Percentiles rank a stretch among this genome's conserved stretches.
Conservation (phyloP, 257 asterid species). For the Verbascum thapsus region DNA sequence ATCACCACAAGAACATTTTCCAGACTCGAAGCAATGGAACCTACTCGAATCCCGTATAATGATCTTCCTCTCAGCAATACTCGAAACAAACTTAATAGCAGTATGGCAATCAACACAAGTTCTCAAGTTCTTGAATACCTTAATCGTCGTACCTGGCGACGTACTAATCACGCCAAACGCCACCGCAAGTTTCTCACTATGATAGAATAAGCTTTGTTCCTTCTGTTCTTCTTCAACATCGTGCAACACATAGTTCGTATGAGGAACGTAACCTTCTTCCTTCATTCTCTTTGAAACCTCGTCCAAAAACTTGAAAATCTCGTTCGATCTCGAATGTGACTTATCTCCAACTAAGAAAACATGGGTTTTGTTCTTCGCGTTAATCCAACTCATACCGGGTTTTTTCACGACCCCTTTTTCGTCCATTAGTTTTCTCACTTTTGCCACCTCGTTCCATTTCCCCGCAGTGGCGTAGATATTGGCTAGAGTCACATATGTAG, state of each 20-base stretch:
- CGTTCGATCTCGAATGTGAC: constrained; percentile 47
- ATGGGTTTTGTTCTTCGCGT: constrained; percentile 44
- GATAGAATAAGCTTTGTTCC: constrained; percentile 58
- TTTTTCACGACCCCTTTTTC: constrained; percentile 64
- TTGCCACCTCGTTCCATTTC: constrained; percentile 66
- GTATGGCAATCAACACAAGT: constrained; percentile 82
- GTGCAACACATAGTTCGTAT: constrained; percentile 58
- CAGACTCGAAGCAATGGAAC: constrained; percentile 66
- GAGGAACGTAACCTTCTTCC: constrained; percentile 69
- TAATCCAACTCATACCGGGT: constrained; percentile 78
- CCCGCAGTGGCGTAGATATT: constrained; percentile 65
- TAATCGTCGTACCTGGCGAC: constrained; percentile 49
- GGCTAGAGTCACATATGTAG: constrained; percentile 76
- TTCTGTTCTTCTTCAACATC: constrained; percentile 87
- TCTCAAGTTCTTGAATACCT: constrained; percentile 77
- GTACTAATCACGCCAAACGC: constrained; percentile 67
- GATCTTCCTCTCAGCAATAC: constrained; percentile 56
- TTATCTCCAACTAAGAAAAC: constrained; percentile 62
- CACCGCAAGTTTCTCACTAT: constrained; percentile 79
- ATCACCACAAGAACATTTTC: constrained; percentile 65
- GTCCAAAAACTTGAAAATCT: constrained; percentile 49
- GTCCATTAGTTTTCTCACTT: constrained; percentile 60
- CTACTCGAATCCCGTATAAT: constrained; percentile 63
- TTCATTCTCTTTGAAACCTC: constrained; percentile 65
- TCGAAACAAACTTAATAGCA: constrained; percentile 68